phyloP scores from a whole-genome alignment of 2,329 filamentous ascomycete genomes.

The Sporothrix mexicana region DNA sequence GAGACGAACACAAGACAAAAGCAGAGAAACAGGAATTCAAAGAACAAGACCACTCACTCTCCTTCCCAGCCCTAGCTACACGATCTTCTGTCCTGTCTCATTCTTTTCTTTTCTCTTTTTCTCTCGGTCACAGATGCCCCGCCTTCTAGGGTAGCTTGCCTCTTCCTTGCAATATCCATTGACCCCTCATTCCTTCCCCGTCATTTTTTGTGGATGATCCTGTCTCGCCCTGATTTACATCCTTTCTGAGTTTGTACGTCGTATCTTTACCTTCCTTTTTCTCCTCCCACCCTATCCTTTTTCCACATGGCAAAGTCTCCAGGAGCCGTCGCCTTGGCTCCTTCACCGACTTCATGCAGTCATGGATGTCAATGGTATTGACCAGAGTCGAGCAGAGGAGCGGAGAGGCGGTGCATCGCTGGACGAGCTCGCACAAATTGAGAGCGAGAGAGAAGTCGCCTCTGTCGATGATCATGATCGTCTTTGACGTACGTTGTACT shows the following conservation, averaged over 20 bases:
- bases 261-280: background rate
- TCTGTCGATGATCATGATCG: background rate
- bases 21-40: background rate
- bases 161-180: background rate
- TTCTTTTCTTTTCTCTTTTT: background rate
- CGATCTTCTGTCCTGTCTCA: background rate
- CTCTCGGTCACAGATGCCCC: conserved; percentile 3
- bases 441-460: background rate
- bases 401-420: background rate
- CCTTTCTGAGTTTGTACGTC: background rate
- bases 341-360: background rate
- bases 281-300: background rate
- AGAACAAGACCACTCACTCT: background rate
- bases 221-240: conserved; percentile 1
- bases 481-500: background rate
- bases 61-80: background rate
- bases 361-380: too few species aligned
- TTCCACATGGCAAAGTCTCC: conserved; percentile 7
- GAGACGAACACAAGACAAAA: background rate
- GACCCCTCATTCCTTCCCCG: background rate
- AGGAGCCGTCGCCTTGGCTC: too few species aligned
- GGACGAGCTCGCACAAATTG: background rate
- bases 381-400: background rate
- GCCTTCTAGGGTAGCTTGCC: background rate
- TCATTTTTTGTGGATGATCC: background rate